phyloP scores from a whole-genome alignment of 495 filamentous ascomycete genomes.

The Rostrohypoxylon terebratum region DNA sequence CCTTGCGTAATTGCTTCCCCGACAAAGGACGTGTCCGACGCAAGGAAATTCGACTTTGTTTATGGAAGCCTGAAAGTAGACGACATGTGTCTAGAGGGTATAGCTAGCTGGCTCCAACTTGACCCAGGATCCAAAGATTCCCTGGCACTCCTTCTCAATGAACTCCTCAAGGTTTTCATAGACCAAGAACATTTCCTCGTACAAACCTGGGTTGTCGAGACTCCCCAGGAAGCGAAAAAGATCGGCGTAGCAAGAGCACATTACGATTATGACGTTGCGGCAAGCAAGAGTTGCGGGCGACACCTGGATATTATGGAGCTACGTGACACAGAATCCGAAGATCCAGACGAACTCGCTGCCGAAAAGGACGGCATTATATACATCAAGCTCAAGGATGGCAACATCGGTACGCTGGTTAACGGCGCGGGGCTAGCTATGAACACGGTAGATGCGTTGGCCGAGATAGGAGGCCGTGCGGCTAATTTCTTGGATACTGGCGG shows the following conservation, averaged over 20 bases:
- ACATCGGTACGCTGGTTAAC: conserved; percentile 83
- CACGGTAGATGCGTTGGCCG: conserved; percentile 80
- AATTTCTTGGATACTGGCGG: conserved; percentile 94
- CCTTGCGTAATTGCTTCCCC: conserved; percentile 77
- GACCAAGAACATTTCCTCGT: conserved; percentile 75
- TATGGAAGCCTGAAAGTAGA: conserved; percentile 58
- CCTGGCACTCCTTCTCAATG: conserved; percentile 63
- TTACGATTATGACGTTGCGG: conserved; percentile 84
- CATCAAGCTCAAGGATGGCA: conserved; percentile 60
- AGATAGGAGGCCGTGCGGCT: conserved; percentile 72
- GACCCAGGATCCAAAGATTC: conserved; percentile 53
- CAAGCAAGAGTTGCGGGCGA: conserved; percentile 71
- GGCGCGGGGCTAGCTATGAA: conserved; percentile 95
- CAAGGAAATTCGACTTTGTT: conserved; percentile 71
- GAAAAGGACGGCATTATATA: conserved; percentile 77
- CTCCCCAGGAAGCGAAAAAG: conserved; percentile 54
- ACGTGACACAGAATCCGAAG: conserved; percentile 63
- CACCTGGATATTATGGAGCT: conserved; percentile 73
- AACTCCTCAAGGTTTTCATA: conserved; percentile 70
- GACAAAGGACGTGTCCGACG: conserved; percentile 51
- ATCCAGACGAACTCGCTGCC: conserved; percentile 71
- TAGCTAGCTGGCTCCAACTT: conserved; percentile 66
- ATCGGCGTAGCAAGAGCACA: conserved; percentile 60
- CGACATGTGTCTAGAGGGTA: conserved; percentile 50
- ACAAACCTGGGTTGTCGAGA: conserved; percentile 59